A percentile compares a stretch with the other conserved stretches of the same genome.
phyloP scores from a whole-genome alignment of 2,329 filamentous ascomycete genomes.

The Trichoderma citrinoviride region DNA sequence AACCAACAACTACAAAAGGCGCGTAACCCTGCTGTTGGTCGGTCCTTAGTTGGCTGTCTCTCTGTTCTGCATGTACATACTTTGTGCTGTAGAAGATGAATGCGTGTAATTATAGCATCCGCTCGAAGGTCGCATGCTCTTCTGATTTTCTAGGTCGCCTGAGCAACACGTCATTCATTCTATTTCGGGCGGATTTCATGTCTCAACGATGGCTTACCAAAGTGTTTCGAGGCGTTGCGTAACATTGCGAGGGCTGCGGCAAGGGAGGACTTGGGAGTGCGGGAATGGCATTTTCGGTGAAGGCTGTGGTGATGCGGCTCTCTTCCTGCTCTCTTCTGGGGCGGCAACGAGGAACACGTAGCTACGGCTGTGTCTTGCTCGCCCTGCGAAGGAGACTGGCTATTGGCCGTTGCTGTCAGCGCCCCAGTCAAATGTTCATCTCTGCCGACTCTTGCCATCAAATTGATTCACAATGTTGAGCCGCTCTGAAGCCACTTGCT shows the following conservation, averaged over 20 bases:
- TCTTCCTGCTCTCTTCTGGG: no score
- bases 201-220: neutral
- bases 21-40: conserved; percentile 12
- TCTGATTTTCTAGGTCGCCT: neutral
- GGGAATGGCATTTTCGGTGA: no score
- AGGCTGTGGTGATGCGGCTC: no score
- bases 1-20: conserved; percentile 17
- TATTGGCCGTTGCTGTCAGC: no score
- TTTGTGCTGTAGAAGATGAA: neutral
- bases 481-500: no score
- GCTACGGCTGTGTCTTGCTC: no score
- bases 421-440: no score
- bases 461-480: no score
- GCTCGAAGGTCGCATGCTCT: neutral
- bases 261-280: neutral
- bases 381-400: no score
- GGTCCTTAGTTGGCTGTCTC: neutral
- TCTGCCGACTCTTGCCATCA: no score
- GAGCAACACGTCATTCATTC: conserved; percentile 12
- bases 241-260: neutral
- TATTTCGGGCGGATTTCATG: neutral
- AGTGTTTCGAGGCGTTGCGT: neutral
- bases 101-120: conserved; percentile 7
- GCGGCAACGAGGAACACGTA: no score
- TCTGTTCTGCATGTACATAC: neutral